A percentile compares a stretch with the other conserved stretches of the same genome.
phyloP scores from a whole-genome alignment of 2,329 filamentous ascomycete species.

The Teratosphaeria pseudoeucalypti region DNA sequence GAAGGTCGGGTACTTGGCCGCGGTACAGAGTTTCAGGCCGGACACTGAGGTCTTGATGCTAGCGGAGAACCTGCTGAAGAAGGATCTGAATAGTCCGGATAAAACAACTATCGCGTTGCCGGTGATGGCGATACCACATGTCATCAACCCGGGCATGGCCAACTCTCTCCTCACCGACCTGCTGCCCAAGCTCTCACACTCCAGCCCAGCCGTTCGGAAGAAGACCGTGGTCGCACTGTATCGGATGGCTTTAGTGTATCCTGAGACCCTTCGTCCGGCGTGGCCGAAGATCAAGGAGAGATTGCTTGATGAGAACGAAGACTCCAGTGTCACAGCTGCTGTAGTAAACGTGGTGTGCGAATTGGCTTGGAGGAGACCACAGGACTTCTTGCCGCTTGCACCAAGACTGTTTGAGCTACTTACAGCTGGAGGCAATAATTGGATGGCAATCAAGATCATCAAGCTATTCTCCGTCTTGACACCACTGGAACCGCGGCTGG shows the following conservation, averaged over 20 bases:
- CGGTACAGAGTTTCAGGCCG: conserved; percentile 88
- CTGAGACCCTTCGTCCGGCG: conserved; percentile 79
- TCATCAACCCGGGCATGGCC: conserved; percentile 85
- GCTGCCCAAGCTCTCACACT: conserved; percentile 76
- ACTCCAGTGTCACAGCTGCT: conserved; percentile 85
- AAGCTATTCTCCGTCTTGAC: conserved; percentile 95
- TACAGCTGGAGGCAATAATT: conserved; percentile 89
- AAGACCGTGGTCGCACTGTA: conserved; percentile 95
- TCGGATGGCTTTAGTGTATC: conserved; percentile 87
- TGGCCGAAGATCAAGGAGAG: conserved; percentile 98
- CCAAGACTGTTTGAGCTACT: conserved; percentile 86
- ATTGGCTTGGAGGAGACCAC: conserved; percentile 82
- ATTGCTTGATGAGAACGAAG: conserved; percentile 79
- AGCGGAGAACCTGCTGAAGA: conserved; percentile 92
- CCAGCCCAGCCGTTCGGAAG: conserved; percentile 75
- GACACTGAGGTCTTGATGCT: conserved; percentile 97
- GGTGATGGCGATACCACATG: conserved; percentile 81
- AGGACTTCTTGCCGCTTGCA: conserved; percentile 86
- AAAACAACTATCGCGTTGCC: conserved; percentile 74
- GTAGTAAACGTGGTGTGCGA: conserved; percentile 97
- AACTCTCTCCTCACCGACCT: conserved; percentile 81
- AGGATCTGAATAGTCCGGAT: conserved; percentile 68
- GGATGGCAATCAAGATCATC: conserved; percentile 99
- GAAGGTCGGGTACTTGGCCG: conserved; percentile 85
- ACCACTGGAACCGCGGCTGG: conserved; percentile 79